phyloP scores from a whole-genome alignment of 495 filamentous ascomycete species.

The Ascodesmis nigricans region DNA sequence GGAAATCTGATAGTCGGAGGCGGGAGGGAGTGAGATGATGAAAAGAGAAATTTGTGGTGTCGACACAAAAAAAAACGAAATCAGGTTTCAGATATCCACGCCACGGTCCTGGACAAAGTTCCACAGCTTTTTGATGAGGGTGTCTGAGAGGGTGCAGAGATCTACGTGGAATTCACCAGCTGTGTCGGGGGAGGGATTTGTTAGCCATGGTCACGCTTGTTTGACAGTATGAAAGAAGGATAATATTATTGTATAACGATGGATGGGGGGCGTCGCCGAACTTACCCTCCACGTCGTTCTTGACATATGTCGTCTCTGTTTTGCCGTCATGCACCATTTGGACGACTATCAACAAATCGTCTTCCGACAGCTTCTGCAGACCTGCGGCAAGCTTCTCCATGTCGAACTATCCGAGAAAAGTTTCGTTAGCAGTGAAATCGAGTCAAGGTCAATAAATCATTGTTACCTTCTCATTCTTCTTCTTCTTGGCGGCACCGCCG shows the following conservation, averaged over 20 bases:
- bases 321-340: slow-evolving; percentile 98
- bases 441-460: slow-evolving; percentile 11
- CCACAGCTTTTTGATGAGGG: slow-evolving; percentile 74
- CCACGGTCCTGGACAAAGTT: slow-evolving; percentile 25
- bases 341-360: slow-evolving; percentile 81
- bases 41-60: neutral
- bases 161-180: slow-evolving; percentile 98
- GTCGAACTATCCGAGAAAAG: slow-evolving; percentile 35
- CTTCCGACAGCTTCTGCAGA: slow-evolving; percentile 59
- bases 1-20: too few relatives aligned
- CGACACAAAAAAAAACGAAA: neutral
- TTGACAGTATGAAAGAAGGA: neutral
- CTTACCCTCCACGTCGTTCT: slow-evolving; percentile 89
- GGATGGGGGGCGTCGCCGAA: too few relatives aligned
- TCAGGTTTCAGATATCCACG: slow-evolving; percentile 11
- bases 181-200: slow-evolving; percentile 22
- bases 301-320: slow-evolving; percentile 71
- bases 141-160: slow-evolving; percentile 79
- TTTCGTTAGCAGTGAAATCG: neutral
- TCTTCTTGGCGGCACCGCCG: slow-evolving; percentile 55
- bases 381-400: slow-evolving; percentile 96
- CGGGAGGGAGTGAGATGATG: neutral
- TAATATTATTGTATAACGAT: neutral
- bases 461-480: slow-evolving; percentile 43
- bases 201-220: neutral